Base-by-base conservation (phyloP, 441 rosid species). In the Syzygium syzygioides region DNA sequence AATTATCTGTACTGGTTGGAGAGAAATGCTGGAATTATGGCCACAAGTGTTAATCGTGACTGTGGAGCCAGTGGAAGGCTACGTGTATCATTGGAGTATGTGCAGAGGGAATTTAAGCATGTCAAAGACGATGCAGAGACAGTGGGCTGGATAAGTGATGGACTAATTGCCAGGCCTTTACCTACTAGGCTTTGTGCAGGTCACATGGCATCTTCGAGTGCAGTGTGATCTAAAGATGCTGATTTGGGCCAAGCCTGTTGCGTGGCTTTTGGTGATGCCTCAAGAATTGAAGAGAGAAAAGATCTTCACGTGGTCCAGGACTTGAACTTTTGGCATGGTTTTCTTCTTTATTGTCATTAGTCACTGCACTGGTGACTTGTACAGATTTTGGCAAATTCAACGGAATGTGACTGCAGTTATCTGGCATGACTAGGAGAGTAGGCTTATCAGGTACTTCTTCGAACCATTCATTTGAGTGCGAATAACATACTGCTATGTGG, bases 1-100 rank as follows among this genome's bases (percentile, higher is more conserved):
- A 96, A 93, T 89, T 97, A 96, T 62, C 94, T 98, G 88, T 96
- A 95, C 93, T 98, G 99, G 99, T 89, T 98, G 90, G 99, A 97
- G 93, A 95, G 92, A 90, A 95, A 97, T 85, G 99, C 99, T 9
- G 99, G 99, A 88, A 93, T 98, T 53, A 91, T 91, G 92, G 92
- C 97, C 88, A 90, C 92, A 87, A 90, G 91, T 89, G 91, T 93
- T 53, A 91, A 91, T 90, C 87, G 89, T 88, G 99, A 98, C 92
- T 96, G 98, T 92, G 88, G 91, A 91, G 92, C 87, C 1, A 96
- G 98, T 23, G 99, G 99, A 48, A 94, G 95, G 89, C 96, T 98
- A 55, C 96, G 94, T 80, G 87, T 95, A 71, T 95, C 99, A 79
- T 91, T 97, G 86, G 99, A 98, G 86, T 98, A 96, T 80, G 97